Base-by-base conservation (phyloP, 2,329 filamentous ascomycete species). In the Nemania serpens region DNA sequence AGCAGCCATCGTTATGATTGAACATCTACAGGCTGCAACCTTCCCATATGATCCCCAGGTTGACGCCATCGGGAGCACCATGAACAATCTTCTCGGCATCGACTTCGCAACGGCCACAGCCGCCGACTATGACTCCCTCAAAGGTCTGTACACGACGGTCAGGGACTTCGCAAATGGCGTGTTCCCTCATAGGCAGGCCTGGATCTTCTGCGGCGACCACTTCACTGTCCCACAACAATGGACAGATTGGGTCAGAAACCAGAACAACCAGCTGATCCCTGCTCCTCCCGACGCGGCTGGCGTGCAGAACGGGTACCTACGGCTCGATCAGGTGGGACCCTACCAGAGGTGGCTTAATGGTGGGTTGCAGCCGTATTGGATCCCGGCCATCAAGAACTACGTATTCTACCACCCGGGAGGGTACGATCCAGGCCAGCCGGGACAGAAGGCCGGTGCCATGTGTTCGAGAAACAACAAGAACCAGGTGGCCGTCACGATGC, bases 201-300 rank as follows among this genome's bases (percentile, higher is more conserved):
- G 51, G 51, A 54, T 54, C 18, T 54, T 54, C 37, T 54, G 51
- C 39, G 51, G 51, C 37, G 51, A 54, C 51, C 22, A 43, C 37
- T 54, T 33, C 22, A 25, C 51, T 33, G 51, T 22, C 10, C 51
- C 51, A 33, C 15, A 54, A 15, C 51, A 54, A 54, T 54, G 51
- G 51, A 29, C 39, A 20, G 51, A 45, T 45, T 34, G 11, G 11
- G 51, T 15, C 22, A n/a, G 10, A 29, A 15, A 54, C 18, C 11
- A 5, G 25, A 10, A 36, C 3, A 20, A 34, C 22, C 1, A 52
- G 6, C 6, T 20, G 13, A 29, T 52, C 18, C 49, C 49, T 18
- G 13, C 9, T 29, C 2, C 3, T 2, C 33, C 7, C 12, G 22
- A 34, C 11, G 34, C 11, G 18, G n/a, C 3, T 3, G 25, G 25